Evolutionary conservation across 2,329 filamentous ascomycete species (phyloP), one percentile per base, ranked within the genome.

Genomic region (Polychaeton citri): DNA sequence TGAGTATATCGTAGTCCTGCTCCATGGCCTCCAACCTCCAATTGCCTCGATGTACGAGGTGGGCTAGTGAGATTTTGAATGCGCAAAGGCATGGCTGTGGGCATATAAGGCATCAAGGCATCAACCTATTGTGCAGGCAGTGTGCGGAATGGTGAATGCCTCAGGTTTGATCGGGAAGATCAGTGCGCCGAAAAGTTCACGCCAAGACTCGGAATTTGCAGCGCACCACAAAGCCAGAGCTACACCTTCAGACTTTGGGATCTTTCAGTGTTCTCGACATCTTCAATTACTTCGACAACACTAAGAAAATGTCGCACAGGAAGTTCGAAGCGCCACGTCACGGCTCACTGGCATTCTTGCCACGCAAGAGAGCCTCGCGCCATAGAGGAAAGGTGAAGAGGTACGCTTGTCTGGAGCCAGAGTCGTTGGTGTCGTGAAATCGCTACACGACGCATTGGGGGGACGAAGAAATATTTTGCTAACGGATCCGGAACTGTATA

Each of bases 361-460:
- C 65, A 47, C 62, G 65, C 47, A 95, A 95, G 85, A 81, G 88
- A 63, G 85, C 86, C 60, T 76, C 86, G 66, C 78, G 87, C 61
- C 87, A 96, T 72, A 74, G 88, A 59, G 88, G 88, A 67, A 93
- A 93, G 77, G 88, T 95, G 65, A 95, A 95, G 85, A 86, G 81
- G 86, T 93, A 74, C 77, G 76, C 10, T 16, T 75, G 41, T 21
- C 19, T 34, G 36, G 32, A 28, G 34, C 33, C 18, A 31, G 8
- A n/a, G n/a, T n/a, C n/a, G 33, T 28, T 35, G 31, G 40, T 20
- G 28, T 31, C 20, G 28, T 19, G 34, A 13, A 26, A 21, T 35
- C 21, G 33, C 5, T 21, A 17, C 17, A 32, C 10, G 12, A 17
- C 12, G 12, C 13, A 32, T 26, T 30, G 9, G 34, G n/a, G n/a